Conservation (phyloP, 192 early-diverging fungal species). For the Allomyces macrogynus region DNA sequence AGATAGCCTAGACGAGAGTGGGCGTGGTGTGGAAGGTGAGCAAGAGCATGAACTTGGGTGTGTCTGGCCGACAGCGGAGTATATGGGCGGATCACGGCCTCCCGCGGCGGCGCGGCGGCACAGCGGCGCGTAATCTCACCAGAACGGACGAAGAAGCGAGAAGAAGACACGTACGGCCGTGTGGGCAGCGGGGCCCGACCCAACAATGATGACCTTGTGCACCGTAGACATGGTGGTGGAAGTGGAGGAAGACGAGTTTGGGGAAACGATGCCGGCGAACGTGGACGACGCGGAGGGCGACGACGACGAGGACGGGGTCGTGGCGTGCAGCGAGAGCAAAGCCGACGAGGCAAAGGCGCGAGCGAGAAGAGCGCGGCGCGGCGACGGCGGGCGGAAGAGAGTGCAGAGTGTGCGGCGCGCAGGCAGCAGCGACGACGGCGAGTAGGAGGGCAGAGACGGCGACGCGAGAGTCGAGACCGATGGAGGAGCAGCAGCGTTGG, state of each 20-base stretch:
- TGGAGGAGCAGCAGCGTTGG: too few relatives aligned
- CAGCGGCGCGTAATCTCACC: too few relatives aligned
- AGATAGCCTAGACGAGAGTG: constrained; percentile 36
- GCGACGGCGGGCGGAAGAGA: not conserved
- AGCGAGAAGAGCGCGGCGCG: not conserved
- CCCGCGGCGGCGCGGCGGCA: too few relatives aligned
- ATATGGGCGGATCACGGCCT: not conserved
- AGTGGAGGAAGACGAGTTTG: not conserved
- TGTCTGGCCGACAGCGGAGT: not conserved
- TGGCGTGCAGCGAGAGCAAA: not conserved
- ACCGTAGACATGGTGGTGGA: not conserved
- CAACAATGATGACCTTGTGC: constrained; percentile 45
- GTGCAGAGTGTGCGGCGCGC: too few relatives aligned
- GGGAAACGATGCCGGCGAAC: not conserved
- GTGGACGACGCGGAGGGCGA: not conserved
- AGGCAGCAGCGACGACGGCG: too few relatives aligned
- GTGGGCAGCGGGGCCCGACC: constrained; percentile 91
- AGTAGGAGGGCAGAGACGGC: too few relatives aligned
- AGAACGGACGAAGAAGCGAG: not conserved
- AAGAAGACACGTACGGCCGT: constrained; percentile 32
- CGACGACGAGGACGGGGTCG: too few relatives aligned
- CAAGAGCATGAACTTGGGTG: too few relatives aligned
- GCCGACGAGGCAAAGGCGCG: not conserved
- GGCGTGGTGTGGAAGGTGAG: not conserved
- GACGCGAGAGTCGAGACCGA: too few relatives aligned